A percentile compares a stretch with the other conserved stretches of the same genome.
Conservation (phyloP, 2,329 filamentous ascomycete species). For the Phialophora chinensis region DNA sequence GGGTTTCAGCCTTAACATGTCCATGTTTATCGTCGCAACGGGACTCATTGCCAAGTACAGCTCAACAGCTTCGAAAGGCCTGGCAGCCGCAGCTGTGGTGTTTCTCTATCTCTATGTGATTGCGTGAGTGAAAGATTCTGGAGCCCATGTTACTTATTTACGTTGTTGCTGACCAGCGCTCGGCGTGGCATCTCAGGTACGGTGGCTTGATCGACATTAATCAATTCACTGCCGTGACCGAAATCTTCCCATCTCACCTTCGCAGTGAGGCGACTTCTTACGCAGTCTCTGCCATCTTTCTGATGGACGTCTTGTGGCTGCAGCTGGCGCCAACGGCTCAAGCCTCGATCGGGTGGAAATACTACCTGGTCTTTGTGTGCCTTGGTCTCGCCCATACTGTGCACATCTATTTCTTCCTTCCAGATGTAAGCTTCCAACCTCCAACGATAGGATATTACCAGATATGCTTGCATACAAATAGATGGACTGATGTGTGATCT, state of each 20-base stretch:
- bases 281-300: conserved; percentile 19
- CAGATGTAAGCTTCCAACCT: conserved; percentile 36
- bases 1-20: conserved; percentile 15
- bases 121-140: conserved; percentile 8
- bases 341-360: conserved; percentile 45
- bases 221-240: conserved; percentile 53
- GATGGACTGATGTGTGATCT: not conserved
- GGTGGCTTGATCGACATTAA: conserved; percentile 49
- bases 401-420: conserved; percentile 45
- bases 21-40: conserved; percentile 24
- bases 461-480: not conserved
- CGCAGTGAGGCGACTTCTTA: conserved; percentile 23
- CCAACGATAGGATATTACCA: not conserved
- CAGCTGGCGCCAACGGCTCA: conserved; percentile 44
- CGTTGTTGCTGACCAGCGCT: not conserved
- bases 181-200: conserved; percentile 7
- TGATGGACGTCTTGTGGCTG: conserved; percentile 45
- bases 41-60: conserved; percentile 23
- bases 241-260: conserved; percentile 33
- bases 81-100: conserved; percentile 13
- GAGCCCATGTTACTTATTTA: not conserved
- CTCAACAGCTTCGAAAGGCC: not conserved
- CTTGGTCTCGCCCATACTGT: conserved; percentile 42
- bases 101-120: conserved; percentile 26
- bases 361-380: conserved; percentile 48